Evolutionary conservation across 306 rosid genomes (phyloP).

Genomic region (Gillenia trifoliata): DNA sequence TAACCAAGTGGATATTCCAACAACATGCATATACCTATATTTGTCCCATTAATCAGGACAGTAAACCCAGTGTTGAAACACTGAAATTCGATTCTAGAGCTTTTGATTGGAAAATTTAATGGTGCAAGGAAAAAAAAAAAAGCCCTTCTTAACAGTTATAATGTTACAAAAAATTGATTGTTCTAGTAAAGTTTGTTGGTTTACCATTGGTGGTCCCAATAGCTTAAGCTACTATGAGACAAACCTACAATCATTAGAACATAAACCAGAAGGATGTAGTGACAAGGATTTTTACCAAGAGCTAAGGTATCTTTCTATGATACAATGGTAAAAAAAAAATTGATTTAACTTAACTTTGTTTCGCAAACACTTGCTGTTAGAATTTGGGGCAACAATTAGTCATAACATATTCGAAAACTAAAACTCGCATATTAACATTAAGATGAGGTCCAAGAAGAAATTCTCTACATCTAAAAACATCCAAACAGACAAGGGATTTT

Average conservation of each 20-base stretch:
- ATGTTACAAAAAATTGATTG: background rate
- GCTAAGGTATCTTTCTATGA: background rate
- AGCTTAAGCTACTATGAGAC: background rate
- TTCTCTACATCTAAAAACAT: conserved; percentile 3
- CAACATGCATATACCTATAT: background rate
- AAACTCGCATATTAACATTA: background rate
- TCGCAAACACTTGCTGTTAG: background rate
- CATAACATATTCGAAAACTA: background rate
- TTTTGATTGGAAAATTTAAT: background rate
- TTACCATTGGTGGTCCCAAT: background rate
- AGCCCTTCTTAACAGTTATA: background rate
- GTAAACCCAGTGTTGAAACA: background rate
- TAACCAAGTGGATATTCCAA: background rate
- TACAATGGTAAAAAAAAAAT: background rate
- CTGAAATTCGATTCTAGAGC: background rate
- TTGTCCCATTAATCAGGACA: background rate
- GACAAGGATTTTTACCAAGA: background rate
- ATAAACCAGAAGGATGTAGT: background rate
- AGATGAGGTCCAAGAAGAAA: background rate
- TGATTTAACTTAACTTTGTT: background rate
- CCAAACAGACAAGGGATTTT: conserved; percentile 14
- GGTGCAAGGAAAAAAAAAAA: background rate
- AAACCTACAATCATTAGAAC: background rate
- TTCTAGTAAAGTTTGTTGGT: background rate
- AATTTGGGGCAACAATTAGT: background rate